These are phyloP conservation scores for Hypoxylon sp. DNA, from an alignment of 2,329 filamentous ascomycete species.

Conservation along the genomic window DNA sequence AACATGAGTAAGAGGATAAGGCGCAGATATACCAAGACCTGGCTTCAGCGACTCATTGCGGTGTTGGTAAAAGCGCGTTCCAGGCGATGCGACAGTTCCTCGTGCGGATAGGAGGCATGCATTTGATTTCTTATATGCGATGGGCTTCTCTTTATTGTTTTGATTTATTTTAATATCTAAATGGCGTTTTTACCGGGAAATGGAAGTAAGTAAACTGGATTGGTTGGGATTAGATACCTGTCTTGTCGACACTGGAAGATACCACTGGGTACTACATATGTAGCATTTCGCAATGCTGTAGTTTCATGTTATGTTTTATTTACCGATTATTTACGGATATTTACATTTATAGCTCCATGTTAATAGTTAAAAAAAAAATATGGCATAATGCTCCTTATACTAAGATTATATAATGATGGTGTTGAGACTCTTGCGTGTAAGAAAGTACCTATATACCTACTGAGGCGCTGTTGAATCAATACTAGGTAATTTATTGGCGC, in stretches of 20 bases:
- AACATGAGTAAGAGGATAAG: slow-evolving; percentile 65
- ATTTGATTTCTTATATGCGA: slow-evolving; percentile 46
- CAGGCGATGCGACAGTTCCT: slow-evolving; percentile 56
- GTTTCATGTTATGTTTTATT: not conserved
- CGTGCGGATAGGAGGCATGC: slow-evolving; percentile 37
- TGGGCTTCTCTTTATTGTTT: slow-evolving; percentile 16
- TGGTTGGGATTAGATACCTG: slow-evolving; percentile 11
- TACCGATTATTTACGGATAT: not conserved
- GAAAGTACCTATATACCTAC: too few relatives aligned
- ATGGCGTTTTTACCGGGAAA: slow-evolving; percentile 6
- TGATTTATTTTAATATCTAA: slow-evolving; percentile 10
- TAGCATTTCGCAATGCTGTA: slow-evolving; percentile 10
- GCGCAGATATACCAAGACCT: slow-evolving; percentile 68
- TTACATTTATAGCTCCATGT: not conserved
- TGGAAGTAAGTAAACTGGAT: not conserved
- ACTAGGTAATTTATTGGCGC: too few relatives aligned
- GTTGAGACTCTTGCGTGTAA: too few relatives aligned
- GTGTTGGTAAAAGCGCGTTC: slow-evolving; percentile 59
- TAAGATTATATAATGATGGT: too few relatives aligned
- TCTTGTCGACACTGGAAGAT: not conserved
- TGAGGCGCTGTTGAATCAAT: too few relatives aligned
- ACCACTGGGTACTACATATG: not conserved
- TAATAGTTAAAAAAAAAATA: not conserved
- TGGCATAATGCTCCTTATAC: not conserved
- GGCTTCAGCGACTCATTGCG: slow-evolving; percentile 74